These are phyloP conservation scores for Septoria linicola DNA, from an alignment of 2,329 filamentous ascomycete species.

Conservation along the genomic window DNA sequence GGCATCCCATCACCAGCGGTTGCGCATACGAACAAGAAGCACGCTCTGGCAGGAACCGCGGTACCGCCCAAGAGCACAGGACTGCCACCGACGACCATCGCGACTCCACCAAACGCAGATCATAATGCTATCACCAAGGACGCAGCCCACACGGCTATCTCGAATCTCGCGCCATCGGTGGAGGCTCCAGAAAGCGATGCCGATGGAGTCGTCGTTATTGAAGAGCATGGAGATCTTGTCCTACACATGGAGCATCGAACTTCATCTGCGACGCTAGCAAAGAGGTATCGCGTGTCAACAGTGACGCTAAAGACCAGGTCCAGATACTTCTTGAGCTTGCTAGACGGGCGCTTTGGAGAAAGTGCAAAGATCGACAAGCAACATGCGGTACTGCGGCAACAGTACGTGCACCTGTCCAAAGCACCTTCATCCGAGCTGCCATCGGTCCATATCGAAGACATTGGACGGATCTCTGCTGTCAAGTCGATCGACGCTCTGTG, in stretches of 20 bases:
- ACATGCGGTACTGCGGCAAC: constrained; percentile 52
- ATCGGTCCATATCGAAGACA: constrained; percentile 62
- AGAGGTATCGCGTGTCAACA: constrained; percentile 65
- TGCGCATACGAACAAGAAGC: constrained; percentile 26
- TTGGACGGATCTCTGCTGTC: constrained; percentile 67
- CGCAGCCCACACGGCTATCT: too few species aligned
- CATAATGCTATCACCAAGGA: neutral
- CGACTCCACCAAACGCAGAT: neutral
- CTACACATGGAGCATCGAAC: constrained; percentile 66
- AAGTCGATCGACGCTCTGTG: constrained; percentile 55
- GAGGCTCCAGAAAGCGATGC: neutral
- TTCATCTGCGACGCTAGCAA: constrained; percentile 50
- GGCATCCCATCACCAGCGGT: neutral
- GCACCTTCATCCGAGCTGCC: constrained; percentile 56
- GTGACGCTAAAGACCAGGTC: constrained; percentile 60
- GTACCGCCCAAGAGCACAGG: neutral
- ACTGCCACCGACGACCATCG: neutral
- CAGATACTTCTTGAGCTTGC: constrained; percentile 67
- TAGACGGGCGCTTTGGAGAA: constrained; percentile 64
- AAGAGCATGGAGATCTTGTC: constrained; percentile 61
- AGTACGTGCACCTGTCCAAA: constrained; percentile 48
- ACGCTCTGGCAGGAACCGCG: neutral
- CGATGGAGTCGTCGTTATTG: constrained; percentile 50
- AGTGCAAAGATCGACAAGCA: constrained; percentile 54
- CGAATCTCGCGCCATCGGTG: too few species aligned